phyloP scores from a whole-genome alignment of 2,329 filamentous ascomycete species.

The Alternaria gansuensis region DNA sequence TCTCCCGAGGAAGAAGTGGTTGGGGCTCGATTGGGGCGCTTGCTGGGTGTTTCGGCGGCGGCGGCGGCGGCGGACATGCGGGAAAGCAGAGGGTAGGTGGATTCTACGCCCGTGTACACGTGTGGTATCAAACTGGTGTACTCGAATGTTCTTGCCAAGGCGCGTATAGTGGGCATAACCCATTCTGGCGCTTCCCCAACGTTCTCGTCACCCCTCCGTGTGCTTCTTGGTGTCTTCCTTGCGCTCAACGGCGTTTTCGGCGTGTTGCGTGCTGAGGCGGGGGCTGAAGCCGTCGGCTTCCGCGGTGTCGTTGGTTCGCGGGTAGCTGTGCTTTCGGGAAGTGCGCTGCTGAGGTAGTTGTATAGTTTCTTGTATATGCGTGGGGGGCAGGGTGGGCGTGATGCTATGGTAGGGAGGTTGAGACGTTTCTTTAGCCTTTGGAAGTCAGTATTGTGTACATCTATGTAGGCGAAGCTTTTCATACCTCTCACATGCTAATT shows the following conservation, averaged over 20 bases:
- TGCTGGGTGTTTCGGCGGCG: constrained; percentile 55
- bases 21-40: constrained; percentile 58
- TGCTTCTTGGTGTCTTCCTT: constrained; percentile 36
- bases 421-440: constrained; percentile 69
- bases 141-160: constrained; percentile 69
- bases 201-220: constrained; percentile 24
- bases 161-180: constrained; percentile 73
- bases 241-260: constrained; percentile 39
- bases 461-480: not conserved
- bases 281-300: constrained; percentile 34
- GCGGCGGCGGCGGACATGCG: constrained; percentile 40
- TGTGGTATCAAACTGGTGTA: constrained; percentile 73
- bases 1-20: constrained; percentile 16
- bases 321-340: constrained; percentile 58
- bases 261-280: constrained; percentile 36
- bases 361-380: constrained; percentile 83
- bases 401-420: constrained; percentile 47
- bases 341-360: constrained; percentile 76
- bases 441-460: constrained; percentile 41
- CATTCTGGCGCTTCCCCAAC: constrained; percentile 58
- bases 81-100: constrained; percentile 57
- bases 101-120: constrained; percentile 75
- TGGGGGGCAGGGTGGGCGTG: constrained; percentile 50
- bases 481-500: constrained; percentile 83
- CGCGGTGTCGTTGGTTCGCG: constrained; percentile 47